phyloP scores from a whole-genome alignment of 2,329 filamentous ascomycete species.

The Epichloe brachyelytri region DNA sequence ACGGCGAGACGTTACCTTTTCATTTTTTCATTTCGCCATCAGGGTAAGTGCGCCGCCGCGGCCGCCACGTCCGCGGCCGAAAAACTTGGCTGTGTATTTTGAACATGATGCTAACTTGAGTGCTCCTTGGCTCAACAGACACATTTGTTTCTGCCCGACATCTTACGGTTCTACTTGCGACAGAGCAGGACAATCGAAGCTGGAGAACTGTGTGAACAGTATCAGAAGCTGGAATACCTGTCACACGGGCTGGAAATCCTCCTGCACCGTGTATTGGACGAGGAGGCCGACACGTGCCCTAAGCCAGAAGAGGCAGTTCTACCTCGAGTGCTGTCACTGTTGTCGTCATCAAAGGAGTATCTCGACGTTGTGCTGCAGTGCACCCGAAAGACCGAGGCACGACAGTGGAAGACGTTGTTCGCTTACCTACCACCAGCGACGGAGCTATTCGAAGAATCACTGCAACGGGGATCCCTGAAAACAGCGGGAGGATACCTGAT shows the following conservation, averaged over 20 bases:
- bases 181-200: constrained; percentile 70
- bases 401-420: constrained; percentile 91
- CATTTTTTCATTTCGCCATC: constrained; percentile 77
- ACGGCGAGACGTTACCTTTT: constrained; percentile 80
- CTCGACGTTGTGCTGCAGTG: constrained; percentile 94
- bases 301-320: constrained; percentile 51
- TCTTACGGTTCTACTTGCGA: constrained; percentile 67
- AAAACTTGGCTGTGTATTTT: neutral
- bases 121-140: constrained; percentile 39
- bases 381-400: constrained; percentile 89
- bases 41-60: constrained; percentile 45
- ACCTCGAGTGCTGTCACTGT: constrained; percentile 47
- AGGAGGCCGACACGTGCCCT: constrained; percentile 69
- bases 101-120: neutral
- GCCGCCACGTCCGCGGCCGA: no score
- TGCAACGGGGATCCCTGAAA: constrained; percentile 75
- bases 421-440: constrained; percentile 80
- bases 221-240: constrained; percentile 81
- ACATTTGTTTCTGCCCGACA: constrained; percentile 81
- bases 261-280: constrained; percentile 84
- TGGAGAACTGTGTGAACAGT: constrained; percentile 69
- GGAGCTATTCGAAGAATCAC: constrained; percentile 84
- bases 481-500: constrained; percentile 95
- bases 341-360: constrained; percentile 69
- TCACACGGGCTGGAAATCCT: constrained; percentile 85